These are phyloP conservation scores for Linnemannia schmuckeri DNA, from an alignment of 192 early-diverging fungal species.

Conservation along the genomic window DNA sequence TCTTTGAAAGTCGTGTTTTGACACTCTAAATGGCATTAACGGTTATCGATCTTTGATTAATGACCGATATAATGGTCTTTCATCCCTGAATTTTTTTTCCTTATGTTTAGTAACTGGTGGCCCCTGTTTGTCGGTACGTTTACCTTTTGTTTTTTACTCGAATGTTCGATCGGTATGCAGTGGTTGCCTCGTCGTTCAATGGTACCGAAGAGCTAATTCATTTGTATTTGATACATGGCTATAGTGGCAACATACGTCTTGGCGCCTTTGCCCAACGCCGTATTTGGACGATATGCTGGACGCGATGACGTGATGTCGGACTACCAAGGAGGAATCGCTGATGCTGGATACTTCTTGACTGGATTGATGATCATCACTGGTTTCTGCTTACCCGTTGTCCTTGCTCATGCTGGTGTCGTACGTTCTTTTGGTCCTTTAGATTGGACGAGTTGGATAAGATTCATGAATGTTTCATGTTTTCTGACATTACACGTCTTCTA, in stretches of 20 bases:
- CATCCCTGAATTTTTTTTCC: background rate
- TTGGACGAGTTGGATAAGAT: background rate
- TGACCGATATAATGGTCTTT: background rate
- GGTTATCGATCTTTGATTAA: background rate
- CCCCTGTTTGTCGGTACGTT: conserved; percentile 85
- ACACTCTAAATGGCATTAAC: background rate
- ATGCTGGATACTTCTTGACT: conserved; percentile 90
- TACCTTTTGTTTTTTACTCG: background rate
- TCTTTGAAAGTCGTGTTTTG: background rate
- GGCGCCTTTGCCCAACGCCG: conserved; percentile 92
- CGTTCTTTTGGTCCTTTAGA: conserved; percentile 22
- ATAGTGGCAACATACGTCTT: conserved; percentile 89
- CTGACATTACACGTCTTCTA: background rate
- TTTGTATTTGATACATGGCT: background rate
- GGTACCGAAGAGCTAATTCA: background rate
- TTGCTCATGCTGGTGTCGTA: conserved; percentile 86
- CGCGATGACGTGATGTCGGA: conserved; percentile 80
- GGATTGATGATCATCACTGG: conserved; percentile 93
- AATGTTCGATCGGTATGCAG: background rate
- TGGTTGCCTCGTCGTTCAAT: background rate
- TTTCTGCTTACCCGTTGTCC: conserved; percentile 84
- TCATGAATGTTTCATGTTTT: background rate
- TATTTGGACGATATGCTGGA: conserved; percentile 80
- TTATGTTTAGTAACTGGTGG: conserved; percentile 89
- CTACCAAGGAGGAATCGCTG: conserved; percentile 67